Evolutionary conservation across 495 filamentous ascomycete species (phyloP).

Genomic region (Aspergillus diversus): DNA sequence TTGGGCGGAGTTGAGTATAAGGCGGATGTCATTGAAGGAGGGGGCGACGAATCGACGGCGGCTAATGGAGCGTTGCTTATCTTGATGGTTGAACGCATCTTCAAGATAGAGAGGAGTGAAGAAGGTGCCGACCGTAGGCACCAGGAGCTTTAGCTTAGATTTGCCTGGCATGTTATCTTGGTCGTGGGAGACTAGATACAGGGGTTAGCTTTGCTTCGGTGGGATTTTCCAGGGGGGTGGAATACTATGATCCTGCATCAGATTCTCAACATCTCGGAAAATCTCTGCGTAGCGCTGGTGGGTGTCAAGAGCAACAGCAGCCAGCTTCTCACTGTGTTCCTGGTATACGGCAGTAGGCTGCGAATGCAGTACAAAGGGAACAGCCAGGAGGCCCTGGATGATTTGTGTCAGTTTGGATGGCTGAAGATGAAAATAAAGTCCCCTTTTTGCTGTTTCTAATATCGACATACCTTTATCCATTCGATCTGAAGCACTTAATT

Average conservation of each 20-base stretch:
- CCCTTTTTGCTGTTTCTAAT: no score
- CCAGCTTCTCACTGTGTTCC: constrained; percentile 44
- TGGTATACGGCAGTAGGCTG: constrained; percentile 86
- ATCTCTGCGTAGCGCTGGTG: constrained; percentile 93
- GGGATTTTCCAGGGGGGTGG: constrained; percentile 5
- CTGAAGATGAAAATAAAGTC: neutral
- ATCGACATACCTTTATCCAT: constrained; percentile 65
- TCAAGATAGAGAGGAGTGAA: constrained; percentile 86
- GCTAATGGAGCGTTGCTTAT: constrained; percentile 81
- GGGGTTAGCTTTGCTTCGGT: neutral
- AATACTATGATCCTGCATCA: constrained; percentile 91
- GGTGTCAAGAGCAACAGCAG: constrained; percentile 59
- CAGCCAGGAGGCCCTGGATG: constrained; percentile 84
- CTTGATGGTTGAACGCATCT: constrained; percentile 90
- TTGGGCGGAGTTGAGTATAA: constrained; percentile 94
- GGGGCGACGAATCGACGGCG: constrained; percentile 92
- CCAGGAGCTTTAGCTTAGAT: constrained; percentile 91
- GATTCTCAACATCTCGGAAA: constrained; percentile 86
- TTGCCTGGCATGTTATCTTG: constrained; percentile 59
- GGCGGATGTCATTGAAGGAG: constrained; percentile 94
- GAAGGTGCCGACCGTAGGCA: constrained; percentile 86
- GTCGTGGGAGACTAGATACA: constrained; percentile 67
- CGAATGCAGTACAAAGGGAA: constrained; percentile 95
- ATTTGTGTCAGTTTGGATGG: constrained; percentile 45
- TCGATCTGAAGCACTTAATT: constrained; percentile 53